A percentile compares a stretch with the other conserved stretches of the same genome.
phyloP scores from a whole-genome alignment of 1,284 basidiomycete species.

The Rhodotorula sp. region DNA sequence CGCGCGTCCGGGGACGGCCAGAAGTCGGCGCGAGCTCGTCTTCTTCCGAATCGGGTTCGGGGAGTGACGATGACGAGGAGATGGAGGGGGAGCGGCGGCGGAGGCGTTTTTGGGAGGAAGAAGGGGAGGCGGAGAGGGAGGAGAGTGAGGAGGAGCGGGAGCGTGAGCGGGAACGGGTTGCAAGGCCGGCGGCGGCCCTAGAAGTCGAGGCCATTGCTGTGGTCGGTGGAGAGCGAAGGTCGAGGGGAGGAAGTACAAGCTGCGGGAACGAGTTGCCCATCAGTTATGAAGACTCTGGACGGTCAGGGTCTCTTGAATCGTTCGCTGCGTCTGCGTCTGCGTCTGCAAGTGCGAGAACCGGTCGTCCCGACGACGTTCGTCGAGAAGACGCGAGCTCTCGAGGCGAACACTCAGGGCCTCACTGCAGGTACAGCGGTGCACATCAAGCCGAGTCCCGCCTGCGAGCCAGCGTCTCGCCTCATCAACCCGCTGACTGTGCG shows the following conservation, averaged over 20 bases:
- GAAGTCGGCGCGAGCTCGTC: neutral
- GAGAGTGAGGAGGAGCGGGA: slow-evolving; percentile 7
- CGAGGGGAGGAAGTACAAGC: neutral
- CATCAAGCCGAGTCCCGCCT: no score
- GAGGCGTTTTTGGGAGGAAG: slow-evolving; percentile 2
- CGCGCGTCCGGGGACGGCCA: neutral
- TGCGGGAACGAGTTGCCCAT: neutral
- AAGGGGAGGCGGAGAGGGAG: slow-evolving; percentile 5
- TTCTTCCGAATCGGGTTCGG: neutral
- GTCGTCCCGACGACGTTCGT: no score
- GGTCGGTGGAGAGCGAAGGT: neutral
- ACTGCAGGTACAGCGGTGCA: no score
- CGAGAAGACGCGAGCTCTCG: no score
- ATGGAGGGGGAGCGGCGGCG: slow-evolving; percentile 16
- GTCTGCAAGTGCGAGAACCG: no score
- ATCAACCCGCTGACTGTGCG: neutral
- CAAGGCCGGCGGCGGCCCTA: neutral
- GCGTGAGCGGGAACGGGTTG: neutral
- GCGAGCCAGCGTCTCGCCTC: neutral
- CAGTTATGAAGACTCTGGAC: no score
- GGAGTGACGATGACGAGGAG: slow-evolving; percentile 5
- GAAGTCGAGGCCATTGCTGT: neutral
- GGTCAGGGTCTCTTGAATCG: no score
- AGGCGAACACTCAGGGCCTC: no score
- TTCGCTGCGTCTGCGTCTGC: no score